Base-by-base conservation (phyloP, 2,329 filamentous ascomycete species). In the Colletotrichum destructivum region DNA sequence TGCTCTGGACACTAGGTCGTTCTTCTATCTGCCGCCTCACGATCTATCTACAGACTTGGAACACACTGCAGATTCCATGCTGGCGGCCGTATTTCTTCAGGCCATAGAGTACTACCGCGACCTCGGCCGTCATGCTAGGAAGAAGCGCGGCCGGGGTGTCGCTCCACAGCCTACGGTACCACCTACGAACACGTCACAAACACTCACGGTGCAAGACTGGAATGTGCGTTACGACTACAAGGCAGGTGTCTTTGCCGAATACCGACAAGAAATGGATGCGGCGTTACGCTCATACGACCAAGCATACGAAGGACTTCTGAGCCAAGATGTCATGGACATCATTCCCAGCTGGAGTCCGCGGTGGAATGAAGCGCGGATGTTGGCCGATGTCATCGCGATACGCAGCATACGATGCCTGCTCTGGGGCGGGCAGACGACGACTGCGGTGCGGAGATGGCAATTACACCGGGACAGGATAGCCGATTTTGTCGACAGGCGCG, bases 221-320 rank as follows among this genome's bases (percentile, higher is more conserved):
- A 95, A 94, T 77, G 92, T 97, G 64, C 92, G 96, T 18, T 98
- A 98, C 81, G 96, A 99, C 78, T 95, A 97, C 84, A 99, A 99
- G 80, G 88, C 95, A 21, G 96, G 92, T 8, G 87, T 98, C 0
- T 94, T 98, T 78, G 94, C 95, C 38, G 96, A 98, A 78, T 98
- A 97, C 75, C 90, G 96, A 11, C 94, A 97, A 78, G 96, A 98
- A 80, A 94, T 96, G 88, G 96, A 98, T 78, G 91, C 90, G 26
- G 95, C 96, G 0, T 87, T 94, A 77, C 90, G 95, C 54, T 95
- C 94, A 64, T 98, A 95, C 76, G 94, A 96, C 78, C 92, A 92
- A 79, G 94, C 95, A 4, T 95, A 98, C 75, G 94, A 97, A 63
- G 90, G 90, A 26, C 83, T 99, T 13, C 89, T 98, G 74, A 92